Evolutionary conservation across 2,329 filamentous ascomycete species (phyloP).

Genomic region (Penicillium sp.): DNA sequence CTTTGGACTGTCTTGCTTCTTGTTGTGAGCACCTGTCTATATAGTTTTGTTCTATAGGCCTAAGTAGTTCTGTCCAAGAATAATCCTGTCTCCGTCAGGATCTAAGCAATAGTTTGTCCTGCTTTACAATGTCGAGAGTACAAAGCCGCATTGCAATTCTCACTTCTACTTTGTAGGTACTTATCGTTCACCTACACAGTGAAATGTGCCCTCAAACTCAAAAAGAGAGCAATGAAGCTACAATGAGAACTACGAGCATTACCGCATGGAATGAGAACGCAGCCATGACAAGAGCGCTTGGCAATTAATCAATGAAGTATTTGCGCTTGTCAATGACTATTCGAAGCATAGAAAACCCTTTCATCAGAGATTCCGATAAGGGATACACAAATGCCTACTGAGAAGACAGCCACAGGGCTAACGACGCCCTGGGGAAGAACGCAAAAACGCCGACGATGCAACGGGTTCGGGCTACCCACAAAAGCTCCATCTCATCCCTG

Average conservation of each 20-base stretch:
- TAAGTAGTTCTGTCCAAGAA: too few relatives aligned
- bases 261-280: background rate
- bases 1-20: too few relatives aligned
- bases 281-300: background rate
- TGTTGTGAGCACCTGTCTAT: too few relatives aligned
- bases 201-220: too few relatives aligned
- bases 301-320: background rate
- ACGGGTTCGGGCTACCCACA: slow-evolving; percentile 2
- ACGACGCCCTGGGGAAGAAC: slow-evolving; percentile 5
- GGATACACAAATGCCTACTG: slow-evolving; percentile 1
- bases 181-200: too few relatives aligned
- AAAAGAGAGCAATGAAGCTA: too few relatives aligned
- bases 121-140: too few relatives aligned
- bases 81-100: too few relatives aligned
- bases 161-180: too few relatives aligned
- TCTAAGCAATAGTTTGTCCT: too few relatives aligned
- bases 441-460: slow-evolving; percentile 19
- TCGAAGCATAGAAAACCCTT: background rate
- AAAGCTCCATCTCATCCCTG: background rate
- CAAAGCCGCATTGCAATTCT: slow-evolving; percentile 35
- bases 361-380: background rate
- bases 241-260: background rate
- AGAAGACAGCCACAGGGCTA: background rate
- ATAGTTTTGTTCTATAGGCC: too few relatives aligned
- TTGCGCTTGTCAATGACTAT: slow-evolving; percentile 7